Evolutionary conservation across 2,329 filamentous ascomycete genomes (phyloP), one percentile per base, ranked within the genome.

Genomic region (Salinomyces thailandicus): DNA sequence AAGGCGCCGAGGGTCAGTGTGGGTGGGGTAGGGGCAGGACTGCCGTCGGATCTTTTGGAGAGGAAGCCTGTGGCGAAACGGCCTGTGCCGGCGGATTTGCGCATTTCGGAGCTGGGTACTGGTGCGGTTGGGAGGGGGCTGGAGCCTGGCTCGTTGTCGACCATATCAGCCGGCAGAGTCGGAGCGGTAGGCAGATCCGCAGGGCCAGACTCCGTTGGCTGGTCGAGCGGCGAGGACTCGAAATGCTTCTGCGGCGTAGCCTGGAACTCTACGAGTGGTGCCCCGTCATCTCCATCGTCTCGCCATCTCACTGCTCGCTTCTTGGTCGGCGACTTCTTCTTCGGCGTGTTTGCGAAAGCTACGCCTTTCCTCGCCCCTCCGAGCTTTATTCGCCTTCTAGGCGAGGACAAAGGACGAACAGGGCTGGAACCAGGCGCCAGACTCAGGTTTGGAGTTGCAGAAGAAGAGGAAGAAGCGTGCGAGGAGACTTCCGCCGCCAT

Each of bases 1-100:
- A 73, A 69, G 26, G 77, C 60, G 34, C 70, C 69, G 17, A 74
- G 65, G n/a, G 71, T 71, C 11, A 75, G 72, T 2, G 71, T 64
- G 11, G 73, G 69, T 4, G 73, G 61, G 11, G 40, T 20, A 12
- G 42, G 28, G 5, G 53, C 49, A 5, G 55, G 55, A 18, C 81
- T 85, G 35, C 73, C 78, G 31, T 72, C 66, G 2, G 81, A 85
- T 26, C 64, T 77, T 58, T 79, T 81, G 1, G 83, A 77, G 16
- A 96, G 64, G 58, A 94, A 94, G 4, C 89, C 89, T 2, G 86
- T 73, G 51, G 93, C 84, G 63, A 96, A 96, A 29, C 89, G 75
- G 50, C 83, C 50, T 32, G 42, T 39, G 6, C 47, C 52, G 7
- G 45, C 36, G 42, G 71, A 73, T 24, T 53, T 70, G 42, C 72